Conservation (phyloP, 257 asterid genomes). For the Capsicum chinense region DNA sequence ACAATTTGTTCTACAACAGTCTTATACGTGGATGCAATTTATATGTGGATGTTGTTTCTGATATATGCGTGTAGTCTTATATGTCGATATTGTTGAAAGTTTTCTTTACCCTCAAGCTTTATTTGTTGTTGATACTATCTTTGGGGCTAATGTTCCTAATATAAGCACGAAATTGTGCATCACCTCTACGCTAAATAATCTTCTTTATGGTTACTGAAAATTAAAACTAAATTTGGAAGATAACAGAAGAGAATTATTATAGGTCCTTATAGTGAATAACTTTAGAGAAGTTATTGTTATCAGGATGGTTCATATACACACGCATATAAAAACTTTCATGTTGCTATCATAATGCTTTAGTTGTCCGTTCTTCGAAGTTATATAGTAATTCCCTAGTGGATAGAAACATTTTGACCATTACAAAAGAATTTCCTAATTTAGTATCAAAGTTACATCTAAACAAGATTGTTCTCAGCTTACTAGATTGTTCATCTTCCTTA, state of each 20-base stretch:
- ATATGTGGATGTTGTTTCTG: no score
- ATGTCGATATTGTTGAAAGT: no score
- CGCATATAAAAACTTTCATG: not conserved
- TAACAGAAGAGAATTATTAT: not conserved
- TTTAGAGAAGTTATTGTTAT: not conserved
- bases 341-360: not conserved
- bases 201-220: not conserved
- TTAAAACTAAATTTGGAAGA: slow-evolving; percentile 17
- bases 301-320: not conserved
- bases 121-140: slow-evolving; percentile 72
- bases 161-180: not conserved
- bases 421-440: not conserved
- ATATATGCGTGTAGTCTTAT: no score
- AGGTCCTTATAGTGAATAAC: not conserved
- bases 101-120: slow-evolving; percentile 49
- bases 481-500: not conserved
- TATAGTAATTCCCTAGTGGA: not conserved
- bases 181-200: not conserved
- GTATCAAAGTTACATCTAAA: not conserved
- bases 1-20: no score
- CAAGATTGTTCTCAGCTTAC: slow-evolving; percentile 19
- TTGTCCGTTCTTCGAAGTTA: not conserved
- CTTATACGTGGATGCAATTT: no score
- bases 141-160: slow-evolving; percentile 64
- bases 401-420: not conserved